Evolutionary conservation across 805 yeast genomes (phyloP), one percentile per base, ranked within the genome.

Genomic region (Kodamaea neixiangensis): DNA sequence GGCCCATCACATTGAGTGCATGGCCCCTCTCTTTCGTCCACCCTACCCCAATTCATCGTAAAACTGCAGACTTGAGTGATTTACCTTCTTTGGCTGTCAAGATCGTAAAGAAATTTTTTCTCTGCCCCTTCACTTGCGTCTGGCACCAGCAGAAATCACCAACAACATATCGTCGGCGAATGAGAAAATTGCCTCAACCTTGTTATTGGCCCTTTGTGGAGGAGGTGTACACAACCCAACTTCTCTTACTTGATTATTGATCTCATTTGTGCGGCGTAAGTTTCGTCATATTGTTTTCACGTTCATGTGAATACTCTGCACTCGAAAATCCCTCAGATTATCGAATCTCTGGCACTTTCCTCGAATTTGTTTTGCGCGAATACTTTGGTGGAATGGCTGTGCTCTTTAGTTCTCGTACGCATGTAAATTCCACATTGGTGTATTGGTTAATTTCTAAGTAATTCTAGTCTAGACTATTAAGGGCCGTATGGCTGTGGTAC

Each of bases 121-220:
- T 34, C 14, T 34, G 15, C 38, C 19, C 21, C 41, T 37, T 17
- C 41, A 7, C n/a, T 37, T 15, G 17, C 2, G 46, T 15, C 5
- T 22, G 29, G 34, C 17, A 46, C 29, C 42, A 47, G 34, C 46
- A 47, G 34, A 42, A 19, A 41, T 42, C 25, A 41, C 46, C 35
- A 25, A 25, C 31, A 25, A 25, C 50, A 25, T 42, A 47, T 2
- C 14, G 2, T 22, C 15, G 20, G 29, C 50, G 29, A 42, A 47
- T 42, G 38, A 35, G 43, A 47, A 31, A 47, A 41, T 42, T 47
- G 39, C 50, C 50, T 37, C 50, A 47, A 47, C 38, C 7, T 6
- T 11, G 3, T 6, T 17, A 6, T 17, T 7, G 31, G 13, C 31
- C 10, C 31, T 25, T 25, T 25, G 31, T 25, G 31, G 31, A 6